Base-by-base conservation (phyloP, 2,329 filamentous ascomycete species). In the Pseudogymnoascus sp. region DNA sequence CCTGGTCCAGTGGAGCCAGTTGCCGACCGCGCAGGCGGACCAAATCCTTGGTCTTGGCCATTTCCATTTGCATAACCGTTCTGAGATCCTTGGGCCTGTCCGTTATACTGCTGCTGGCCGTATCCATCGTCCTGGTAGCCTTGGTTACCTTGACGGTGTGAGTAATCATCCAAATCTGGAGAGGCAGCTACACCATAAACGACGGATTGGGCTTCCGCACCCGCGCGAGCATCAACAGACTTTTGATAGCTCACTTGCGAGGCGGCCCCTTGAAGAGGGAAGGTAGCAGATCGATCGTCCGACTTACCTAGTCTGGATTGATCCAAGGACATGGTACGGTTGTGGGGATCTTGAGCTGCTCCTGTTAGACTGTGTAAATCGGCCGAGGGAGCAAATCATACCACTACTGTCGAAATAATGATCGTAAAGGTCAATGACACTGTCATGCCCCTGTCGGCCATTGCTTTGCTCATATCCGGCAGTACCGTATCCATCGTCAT, bases 381-480 rank as follows among this genome's bases (percentile, higher is more conserved):
- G 29, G 54, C n/a, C 4, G 9, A 15, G 10, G 29, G 36, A 7
- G 17, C 54, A 36, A n/a, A 9, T 9, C 41, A 50, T 50, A 50
- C 41, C 41, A 15, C 41, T 54, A 11, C 54, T 29, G 54, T 81
- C 77, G 65, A 82, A 82, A 66, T 85, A 85, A 4, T 77, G 68
- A 69, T 82, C 80, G 65, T 84, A 85, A 10, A 81, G 76, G 50
- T 83, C 79, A 59, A 80, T 79, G 75, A 81, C 15, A 68, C 69
- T 62, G 61, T 71, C 70, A n/a, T 73, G 70, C 29, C 67, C 67
- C 61, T 71, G 67, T n/a, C 73, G 70, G 50, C 67, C 70, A 67
- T 75, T 77, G 62, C 70, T 74, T 9, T 72, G 71, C 4, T 73
- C 71, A 15, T 72, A 61, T 61, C 65, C 60, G 26, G 44, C 61